Evolutionary conservation across 129 eudicot species (phyloP).

Genomic region (Centella asiatica): DNA sequence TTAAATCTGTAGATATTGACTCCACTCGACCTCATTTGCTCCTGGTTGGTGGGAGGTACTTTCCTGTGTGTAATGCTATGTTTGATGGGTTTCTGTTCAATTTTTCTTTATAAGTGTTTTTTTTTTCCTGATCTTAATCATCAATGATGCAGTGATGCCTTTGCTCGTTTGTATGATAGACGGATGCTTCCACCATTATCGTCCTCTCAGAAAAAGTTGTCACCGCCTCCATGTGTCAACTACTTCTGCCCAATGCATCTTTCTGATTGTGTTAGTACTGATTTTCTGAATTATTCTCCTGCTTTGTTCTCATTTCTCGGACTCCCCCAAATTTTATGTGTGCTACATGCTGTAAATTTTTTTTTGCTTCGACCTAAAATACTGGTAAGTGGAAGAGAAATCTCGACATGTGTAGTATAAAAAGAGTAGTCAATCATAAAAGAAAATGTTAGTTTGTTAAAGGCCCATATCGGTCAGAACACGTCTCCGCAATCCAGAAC

Average conservation of each 20-base stretch:
- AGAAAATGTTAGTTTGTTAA: too few species aligned
- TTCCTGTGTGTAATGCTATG: constrained; percentile 2
- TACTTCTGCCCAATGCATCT: constrained; percentile 94
- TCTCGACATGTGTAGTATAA: too few species aligned
- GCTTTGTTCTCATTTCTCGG: background rate
- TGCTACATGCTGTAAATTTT: too few species aligned
- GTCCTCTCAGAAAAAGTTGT: constrained; percentile 50
- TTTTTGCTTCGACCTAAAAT: too few species aligned
- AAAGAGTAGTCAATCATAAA: too few species aligned
- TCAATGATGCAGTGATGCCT: constrained; percentile 68
- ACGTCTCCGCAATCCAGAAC: too few species aligned
- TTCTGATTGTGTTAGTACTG: constrained; percentile 63
- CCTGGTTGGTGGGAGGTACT: constrained; percentile 96
- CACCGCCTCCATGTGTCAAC: constrained; percentile 86
- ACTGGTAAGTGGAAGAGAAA: too few species aligned
- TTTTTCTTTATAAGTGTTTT: background rate
- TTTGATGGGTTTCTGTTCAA: constrained; percentile 12
- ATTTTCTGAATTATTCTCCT: background rate
- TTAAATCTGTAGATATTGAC: constrained; percentile 84
- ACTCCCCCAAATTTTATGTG: too few species aligned
- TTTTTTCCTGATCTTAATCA: constrained; percentile 11
- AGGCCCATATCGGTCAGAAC: too few species aligned
- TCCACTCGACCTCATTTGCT: constrained; percentile 81
- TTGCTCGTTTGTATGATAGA: constrained; percentile 95
- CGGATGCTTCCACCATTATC: constrained; percentile 95